A percentile compares a stretch with the other conserved stretches of the same genome.
These are phyloP conservation scores for Daldinia childiae DNA, from an alignment of 495 filamentous ascomycete genomes.

Conservation along the genomic window DNA sequence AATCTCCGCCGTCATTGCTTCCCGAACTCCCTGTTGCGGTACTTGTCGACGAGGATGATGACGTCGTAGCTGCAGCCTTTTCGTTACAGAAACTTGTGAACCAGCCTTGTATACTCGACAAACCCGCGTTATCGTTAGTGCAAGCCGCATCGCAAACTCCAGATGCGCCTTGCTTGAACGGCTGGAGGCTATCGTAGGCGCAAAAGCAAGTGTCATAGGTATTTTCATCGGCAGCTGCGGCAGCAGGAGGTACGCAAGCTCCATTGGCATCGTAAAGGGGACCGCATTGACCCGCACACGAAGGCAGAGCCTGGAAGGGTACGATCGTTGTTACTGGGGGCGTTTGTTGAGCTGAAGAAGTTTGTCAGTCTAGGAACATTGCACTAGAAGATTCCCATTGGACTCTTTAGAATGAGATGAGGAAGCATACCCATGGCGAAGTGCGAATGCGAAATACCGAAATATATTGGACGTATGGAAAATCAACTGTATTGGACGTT, in stretches of 20 bases:
- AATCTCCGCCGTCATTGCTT: constrained; percentile 37
- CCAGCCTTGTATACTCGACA: constrained; percentile 59
- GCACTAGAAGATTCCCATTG: background rate
- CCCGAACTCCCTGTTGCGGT: constrained; percentile 30
- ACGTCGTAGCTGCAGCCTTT: constrained; percentile 37
- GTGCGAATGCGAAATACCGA: background rate
- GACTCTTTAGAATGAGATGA: background rate
- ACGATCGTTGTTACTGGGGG: constrained; percentile 54
- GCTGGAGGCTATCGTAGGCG: constrained; percentile 49
- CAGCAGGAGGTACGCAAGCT: constrained; percentile 58
- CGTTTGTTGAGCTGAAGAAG: constrained; percentile 19
- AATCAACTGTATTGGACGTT: constrained; percentile 3
- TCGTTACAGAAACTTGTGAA: constrained; percentile 57
- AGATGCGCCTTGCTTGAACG: constrained; percentile 53
- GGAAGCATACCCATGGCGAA: constrained; percentile 30
- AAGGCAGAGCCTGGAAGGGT: constrained; percentile 56
- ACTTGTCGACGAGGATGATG: constrained; percentile 36
- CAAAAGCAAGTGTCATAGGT: constrained; percentile 60
- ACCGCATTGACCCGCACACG: constrained; percentile 59
- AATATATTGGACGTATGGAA: constrained; percentile 1
- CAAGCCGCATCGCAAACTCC: constrained; percentile 55
- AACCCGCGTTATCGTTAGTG: constrained; percentile 44
- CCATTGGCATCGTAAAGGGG: constrained; percentile 64
- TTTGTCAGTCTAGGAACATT: constrained; percentile 11
- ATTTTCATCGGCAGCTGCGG: constrained; percentile 36